Percentiles rank a stretch among this genome's conserved stretches.
Conservation (phyloP, 1,139 yeast genomes). For the Protomyces inouyei region DNA sequence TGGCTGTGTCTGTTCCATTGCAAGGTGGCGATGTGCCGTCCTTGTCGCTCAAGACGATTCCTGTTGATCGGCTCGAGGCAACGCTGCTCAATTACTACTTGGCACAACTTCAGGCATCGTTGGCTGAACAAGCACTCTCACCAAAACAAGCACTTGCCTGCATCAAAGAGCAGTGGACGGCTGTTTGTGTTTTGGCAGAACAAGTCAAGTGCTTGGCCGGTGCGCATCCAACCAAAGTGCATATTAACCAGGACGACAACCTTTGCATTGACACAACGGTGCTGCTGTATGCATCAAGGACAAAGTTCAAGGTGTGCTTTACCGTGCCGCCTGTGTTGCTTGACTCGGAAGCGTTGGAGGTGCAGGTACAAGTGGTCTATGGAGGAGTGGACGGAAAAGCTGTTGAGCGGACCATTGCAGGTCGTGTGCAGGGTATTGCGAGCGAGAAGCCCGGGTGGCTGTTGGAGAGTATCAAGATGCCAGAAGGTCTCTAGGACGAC, state of each 20-base stretch:
- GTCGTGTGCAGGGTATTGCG: background rate
- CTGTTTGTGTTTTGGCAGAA: background rate
- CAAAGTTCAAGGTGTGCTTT: constrained; percentile 17
- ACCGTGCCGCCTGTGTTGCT: constrained; percentile 5
- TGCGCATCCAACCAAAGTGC: constrained; percentile 1
- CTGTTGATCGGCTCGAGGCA: background rate
- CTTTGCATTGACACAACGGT: constrained; percentile 4
- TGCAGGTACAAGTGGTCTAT: constrained; percentile 11
- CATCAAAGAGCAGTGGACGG: constrained; percentile 19
- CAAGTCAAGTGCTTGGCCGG: constrained; percentile 1
- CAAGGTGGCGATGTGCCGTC: background rate
- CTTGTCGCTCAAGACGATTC: background rate
- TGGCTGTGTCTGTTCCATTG: background rate
- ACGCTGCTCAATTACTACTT: background rate
- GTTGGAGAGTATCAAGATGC: constrained; percentile 14
- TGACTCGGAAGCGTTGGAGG: constrained; percentile 3
- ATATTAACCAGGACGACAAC: constrained; percentile 14
- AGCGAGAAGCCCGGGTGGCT: constrained; percentile 6
- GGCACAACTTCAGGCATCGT: background rate
- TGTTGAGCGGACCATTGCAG: background rate
- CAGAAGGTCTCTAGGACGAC: constrained; percentile 3
- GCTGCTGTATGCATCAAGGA: constrained; percentile 10
- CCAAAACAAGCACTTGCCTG: background rate
- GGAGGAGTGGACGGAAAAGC: constrained; percentile 16
- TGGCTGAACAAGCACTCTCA: background rate